These are phyloP conservation scores for Apiosordaria backusii DNA, from an alignment of 495 filamentous ascomycete species.

Conservation along the genomic window DNA sequence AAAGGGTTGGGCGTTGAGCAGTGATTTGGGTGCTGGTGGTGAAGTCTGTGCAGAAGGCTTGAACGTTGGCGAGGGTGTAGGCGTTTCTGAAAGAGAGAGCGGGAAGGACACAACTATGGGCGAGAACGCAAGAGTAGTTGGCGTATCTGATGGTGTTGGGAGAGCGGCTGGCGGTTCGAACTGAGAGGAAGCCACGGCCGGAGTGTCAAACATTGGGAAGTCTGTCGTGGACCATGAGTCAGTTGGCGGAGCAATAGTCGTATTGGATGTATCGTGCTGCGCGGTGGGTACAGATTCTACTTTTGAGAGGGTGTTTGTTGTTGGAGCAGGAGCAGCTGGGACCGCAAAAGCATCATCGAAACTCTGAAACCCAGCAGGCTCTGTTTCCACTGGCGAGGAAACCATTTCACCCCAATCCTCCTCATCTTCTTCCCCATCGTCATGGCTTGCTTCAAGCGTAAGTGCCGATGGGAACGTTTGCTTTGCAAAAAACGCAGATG, in stretches of 20 bases:
- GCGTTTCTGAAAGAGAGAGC: neutral
- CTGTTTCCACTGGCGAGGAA: slow-evolving; percentile 38
- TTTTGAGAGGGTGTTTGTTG: neutral
- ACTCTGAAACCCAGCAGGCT: slow-evolving; percentile 14
- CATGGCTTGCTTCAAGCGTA: slow-evolving; percentile 33
- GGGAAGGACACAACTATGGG: neutral
- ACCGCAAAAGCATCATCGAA: slow-evolving; percentile 15
- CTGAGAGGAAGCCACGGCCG: neutral
- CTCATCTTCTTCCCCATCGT: slow-evolving; percentile 41
- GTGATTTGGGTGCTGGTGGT: neutral
- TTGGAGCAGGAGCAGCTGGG: neutral
- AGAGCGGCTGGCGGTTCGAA: neutral
- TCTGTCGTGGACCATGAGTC: neutral
- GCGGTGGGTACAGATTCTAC: too few relatives aligned
- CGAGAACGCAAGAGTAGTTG: neutral
- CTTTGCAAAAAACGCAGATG: neutral
- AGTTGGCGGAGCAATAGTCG: neutral
- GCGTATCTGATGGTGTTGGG: neutral
- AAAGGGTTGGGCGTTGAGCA: neutral
- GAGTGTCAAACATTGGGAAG: neutral
- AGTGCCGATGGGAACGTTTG: neutral
- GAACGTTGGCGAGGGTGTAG: neutral
- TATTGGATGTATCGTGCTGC: neutral
- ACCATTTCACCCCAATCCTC: slow-evolving; percentile 58
- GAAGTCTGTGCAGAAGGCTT: neutral